Evolutionary conservation across 78 protist species (phyloP).

Genomic region (Planoprotostelium fungivorum): DNA sequence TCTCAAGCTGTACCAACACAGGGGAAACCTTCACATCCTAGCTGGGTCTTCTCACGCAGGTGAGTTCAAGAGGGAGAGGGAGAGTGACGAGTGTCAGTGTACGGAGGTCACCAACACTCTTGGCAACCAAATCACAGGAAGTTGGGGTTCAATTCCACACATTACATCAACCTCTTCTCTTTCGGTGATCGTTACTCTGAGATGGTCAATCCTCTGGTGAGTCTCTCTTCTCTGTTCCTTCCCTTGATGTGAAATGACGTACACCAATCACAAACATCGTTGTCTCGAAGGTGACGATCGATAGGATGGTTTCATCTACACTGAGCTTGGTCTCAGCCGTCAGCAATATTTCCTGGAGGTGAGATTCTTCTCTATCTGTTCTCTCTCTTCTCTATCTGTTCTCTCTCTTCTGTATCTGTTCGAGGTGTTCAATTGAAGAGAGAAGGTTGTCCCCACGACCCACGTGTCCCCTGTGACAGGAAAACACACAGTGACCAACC

Average conservation of each 20-base stretch:
- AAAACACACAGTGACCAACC: not conserved
- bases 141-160: not conserved
- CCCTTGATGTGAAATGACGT: too few species aligned
- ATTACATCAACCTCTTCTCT: not conserved
- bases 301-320: not conserved
- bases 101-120: not conserved
- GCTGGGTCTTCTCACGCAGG: not conserved
- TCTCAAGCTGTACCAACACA: not conserved
- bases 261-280: not conserved
- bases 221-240: too few species aligned
- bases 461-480: not conserved
- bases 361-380: too few species aligned
- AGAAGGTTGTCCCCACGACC: not conserved
- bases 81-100: not conserved
- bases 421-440: not conserved
- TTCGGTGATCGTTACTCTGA: not conserved
- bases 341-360: not conserved
- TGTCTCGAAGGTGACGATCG: not conserved
- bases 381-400: too few species aligned
- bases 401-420: not conserved
- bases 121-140: not conserved
- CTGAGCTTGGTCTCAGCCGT: not conserved
- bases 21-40: not conserved
- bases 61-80: not conserved
- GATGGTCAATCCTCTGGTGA: not conserved